phyloP scores from a whole-genome alignment of 2,329 filamentous ascomycete genomes.

The Cladophialophora carrionii region DNA sequence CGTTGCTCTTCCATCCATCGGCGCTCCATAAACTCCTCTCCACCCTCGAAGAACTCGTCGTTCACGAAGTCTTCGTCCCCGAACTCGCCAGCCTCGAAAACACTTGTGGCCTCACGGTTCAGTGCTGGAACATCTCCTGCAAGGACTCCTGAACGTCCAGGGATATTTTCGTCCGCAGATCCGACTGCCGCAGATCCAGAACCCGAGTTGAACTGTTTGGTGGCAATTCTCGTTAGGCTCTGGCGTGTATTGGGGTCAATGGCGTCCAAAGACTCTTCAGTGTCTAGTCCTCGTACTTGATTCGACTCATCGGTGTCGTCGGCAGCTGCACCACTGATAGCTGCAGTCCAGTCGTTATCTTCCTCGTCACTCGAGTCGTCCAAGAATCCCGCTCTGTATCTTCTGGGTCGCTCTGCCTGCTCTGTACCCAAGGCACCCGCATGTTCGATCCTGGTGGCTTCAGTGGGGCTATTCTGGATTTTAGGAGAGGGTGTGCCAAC shows the following conservation, averaged over 20 bases:
- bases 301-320: constrained; percentile 3
- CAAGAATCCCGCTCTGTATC: constrained; percentile 37
- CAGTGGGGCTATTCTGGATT: not conserved
- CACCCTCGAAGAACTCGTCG: constrained; percentile 61
- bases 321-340: constrained; percentile 12
- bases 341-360: constrained; percentile 26
- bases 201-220: constrained; percentile 37
- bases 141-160: constrained; percentile 36
- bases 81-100: constrained; percentile 53
- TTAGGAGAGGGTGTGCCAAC: constrained; percentile 34
- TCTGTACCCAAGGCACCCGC: not conserved
- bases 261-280: constrained; percentile 9
- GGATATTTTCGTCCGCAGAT: constrained; percentile 21
- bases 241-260: constrained; percentile 23
- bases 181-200: not conserved
- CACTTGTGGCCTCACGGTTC: constrained; percentile 57
- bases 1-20: constrained; percentile 75
- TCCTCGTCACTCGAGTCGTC: constrained; percentile 56
- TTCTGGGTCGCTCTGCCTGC: constrained; percentile 26
- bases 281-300: constrained; percentile 12
- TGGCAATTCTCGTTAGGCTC: constrained; percentile 13
- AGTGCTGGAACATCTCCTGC: constrained; percentile 43
- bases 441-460: not conserved
- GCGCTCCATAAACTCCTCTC: constrained; percentile 68
- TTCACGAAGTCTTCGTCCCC: constrained; percentile 65